Evolutionary conservation across 768 basidiomycete genomes (phyloP).

Genomic region (Boletellus emodensis): DNA sequence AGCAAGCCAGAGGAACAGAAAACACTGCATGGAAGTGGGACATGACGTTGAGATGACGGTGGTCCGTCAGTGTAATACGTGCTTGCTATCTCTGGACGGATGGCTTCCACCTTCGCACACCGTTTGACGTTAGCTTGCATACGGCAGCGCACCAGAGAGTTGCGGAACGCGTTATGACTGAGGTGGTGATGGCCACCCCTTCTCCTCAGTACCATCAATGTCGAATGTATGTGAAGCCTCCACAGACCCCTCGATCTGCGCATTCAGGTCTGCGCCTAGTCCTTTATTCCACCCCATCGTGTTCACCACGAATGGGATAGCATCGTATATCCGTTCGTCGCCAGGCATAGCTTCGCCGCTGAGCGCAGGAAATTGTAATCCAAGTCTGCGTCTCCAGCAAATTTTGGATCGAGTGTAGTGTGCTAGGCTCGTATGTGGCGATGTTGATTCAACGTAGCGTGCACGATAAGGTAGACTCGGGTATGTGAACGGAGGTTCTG

Average conservation of each 20-base stretch:
- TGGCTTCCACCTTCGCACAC: conserved; percentile 34
- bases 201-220: conserved; percentile 21
- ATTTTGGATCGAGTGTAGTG: conserved; percentile 61
- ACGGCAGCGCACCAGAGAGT: not conserved
- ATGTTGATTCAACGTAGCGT: conserved; percentile 78
- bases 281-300: conserved; percentile 98
- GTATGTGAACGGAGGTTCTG: conserved; percentile 89
- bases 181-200: conserved; percentile 15
- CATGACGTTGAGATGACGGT: conserved; percentile 63
- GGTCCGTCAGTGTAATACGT: conserved; percentile 51
- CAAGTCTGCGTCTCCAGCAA: conserved; percentile 59
- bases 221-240: conserved; percentile 42
- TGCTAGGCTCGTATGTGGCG: conserved; percentile 73
- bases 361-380: conserved; percentile 51
- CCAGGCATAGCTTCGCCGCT: conserved; percentile 25
- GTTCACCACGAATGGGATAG: conserved; percentile 72
- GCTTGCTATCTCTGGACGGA: conserved; percentile 36
- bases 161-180: conserved; percentile 7
- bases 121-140: not conserved
- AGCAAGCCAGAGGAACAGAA: conserved; percentile 29
- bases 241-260: conserved; percentile 62
- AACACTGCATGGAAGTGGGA: conserved; percentile 70
- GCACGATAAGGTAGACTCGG: conserved; percentile 58
- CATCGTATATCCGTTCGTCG: conserved; percentile 45
- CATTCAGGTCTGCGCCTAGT: conserved; percentile 76